Percentiles rank a stretch among this genome's conserved stretches.
phyloP scores from a whole-genome alignment of 148 eudicot species.

The Chenopodium suecicum region DNA sequence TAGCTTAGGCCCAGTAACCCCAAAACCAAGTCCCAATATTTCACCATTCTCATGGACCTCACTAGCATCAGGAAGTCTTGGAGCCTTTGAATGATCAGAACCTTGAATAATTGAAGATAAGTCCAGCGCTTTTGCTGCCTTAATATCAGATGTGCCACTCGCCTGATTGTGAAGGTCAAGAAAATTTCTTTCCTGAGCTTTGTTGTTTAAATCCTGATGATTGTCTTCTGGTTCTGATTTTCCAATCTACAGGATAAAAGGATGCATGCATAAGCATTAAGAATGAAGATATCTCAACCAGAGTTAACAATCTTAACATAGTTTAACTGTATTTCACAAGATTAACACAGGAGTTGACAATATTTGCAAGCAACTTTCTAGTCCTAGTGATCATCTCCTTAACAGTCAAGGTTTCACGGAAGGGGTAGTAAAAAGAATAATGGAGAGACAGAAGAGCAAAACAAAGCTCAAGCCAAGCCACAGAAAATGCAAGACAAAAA shows the following conservation, averaged over 20 bases:
- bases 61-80: constrained; percentile 39
- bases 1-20: constrained; percentile 36
- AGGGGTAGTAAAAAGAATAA: not conserved
- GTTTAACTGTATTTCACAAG: not conserved
- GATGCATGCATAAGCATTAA: constrained; percentile 13
- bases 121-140: constrained; percentile 28
- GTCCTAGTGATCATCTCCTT: not conserved
- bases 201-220: constrained; percentile 34
- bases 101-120: constrained; percentile 30
- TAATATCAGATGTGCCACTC: constrained; percentile 24
- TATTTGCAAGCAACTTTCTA: not conserved
- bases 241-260: constrained; percentile 41
- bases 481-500: too few relatives aligned
- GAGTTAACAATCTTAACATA: not conserved
- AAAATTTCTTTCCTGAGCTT: constrained; percentile 28
- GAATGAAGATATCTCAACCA: not conserved
- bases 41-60: constrained; percentile 42
- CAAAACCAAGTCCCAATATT: constrained; percentile 37
- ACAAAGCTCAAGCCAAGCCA: not conserved
- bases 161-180: constrained; percentile 30
- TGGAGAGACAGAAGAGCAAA: not conserved
- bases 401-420: not conserved
- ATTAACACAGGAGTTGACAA: too few relatives aligned
- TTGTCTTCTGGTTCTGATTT: constrained; percentile 39
- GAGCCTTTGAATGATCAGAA: constrained; percentile 24